Conservation (phyloP, 148 eudicot genomes). For the Heliamphora exappendiculata region DNA sequence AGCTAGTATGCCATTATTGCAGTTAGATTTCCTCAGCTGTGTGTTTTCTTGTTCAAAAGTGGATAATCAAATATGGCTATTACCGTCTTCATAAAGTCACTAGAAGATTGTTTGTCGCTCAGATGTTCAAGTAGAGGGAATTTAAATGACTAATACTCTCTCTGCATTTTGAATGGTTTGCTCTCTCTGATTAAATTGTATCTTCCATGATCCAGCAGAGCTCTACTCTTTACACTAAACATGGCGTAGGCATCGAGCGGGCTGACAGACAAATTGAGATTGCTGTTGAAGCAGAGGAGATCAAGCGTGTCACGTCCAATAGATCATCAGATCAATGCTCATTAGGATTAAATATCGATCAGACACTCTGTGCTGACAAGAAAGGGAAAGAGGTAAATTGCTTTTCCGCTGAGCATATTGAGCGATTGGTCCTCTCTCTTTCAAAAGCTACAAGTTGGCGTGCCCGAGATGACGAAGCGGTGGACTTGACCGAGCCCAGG, state of each 20-base stretch:
- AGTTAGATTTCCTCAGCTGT: not conserved
- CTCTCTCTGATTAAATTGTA: not conserved
- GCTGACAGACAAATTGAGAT: constrained; percentile 22
- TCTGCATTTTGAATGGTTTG: not conserved
- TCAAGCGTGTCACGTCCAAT: constrained; percentile 37
- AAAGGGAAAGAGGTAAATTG: constrained; percentile 22
- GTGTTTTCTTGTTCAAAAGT: not conserved
- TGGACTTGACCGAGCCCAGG: constrained; percentile 72
- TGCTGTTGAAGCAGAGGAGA: constrained; percentile 39
- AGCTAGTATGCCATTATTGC: not conserved
- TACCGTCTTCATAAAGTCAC: not conserved
- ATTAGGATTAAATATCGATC: constrained; percentile 24
- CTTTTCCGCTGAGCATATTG: constrained; percentile 25
- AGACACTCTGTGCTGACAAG: constrained; percentile 22
- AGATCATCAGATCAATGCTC: constrained; percentile 32
- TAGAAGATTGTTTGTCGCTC: not conserved
- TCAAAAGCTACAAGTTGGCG: constrained; percentile 22
- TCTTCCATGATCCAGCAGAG: constrained; percentile 22
- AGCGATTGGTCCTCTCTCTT: constrained; percentile 28
- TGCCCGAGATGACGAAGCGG: constrained; percentile 39
- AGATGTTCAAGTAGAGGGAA: not conserved
- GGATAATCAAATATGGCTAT: not conserved
- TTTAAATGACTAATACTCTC: not conserved
- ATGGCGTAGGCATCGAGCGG: constrained; percentile 11
- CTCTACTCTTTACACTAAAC: constrained; percentile 23